These are phyloP conservation scores for Sonneratia alba DNA, from an alignment of 345 rosid species.

Conservation along the genomic window DNA sequence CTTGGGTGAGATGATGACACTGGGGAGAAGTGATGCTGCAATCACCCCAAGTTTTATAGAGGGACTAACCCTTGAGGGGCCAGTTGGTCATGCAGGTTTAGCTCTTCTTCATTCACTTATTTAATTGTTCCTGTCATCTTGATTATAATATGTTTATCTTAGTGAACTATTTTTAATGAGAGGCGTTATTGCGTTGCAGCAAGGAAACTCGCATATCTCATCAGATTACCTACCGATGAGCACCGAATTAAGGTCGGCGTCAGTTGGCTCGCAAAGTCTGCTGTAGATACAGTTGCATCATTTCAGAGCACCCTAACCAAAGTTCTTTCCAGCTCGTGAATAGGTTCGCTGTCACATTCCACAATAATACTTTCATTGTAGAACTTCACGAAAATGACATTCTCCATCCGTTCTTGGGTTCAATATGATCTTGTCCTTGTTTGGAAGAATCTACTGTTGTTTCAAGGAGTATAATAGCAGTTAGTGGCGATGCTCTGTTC, in stretches of 20 bases:
- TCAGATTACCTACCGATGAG: constrained; percentile 84
- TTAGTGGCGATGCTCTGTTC: too few species aligned
- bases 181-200: constrained; percentile 33
- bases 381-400: neutral
- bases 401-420: neutral
- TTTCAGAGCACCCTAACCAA: constrained; percentile 57
- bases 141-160: neutral
- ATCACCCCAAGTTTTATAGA: constrained; percentile 81
- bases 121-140: neutral
- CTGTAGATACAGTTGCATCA: constrained; percentile 65
- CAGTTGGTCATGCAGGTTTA: constrained; percentile 73
- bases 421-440: neutral
- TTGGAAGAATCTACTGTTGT: neutral
- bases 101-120: neutral
- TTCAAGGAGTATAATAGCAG: too few species aligned
- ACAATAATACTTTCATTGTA: too few species aligned
- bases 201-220: constrained; percentile 74
- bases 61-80: constrained; percentile 82
- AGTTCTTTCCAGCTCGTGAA: constrained; percentile 40
- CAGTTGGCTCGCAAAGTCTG: constrained; percentile 83
- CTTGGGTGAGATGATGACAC: constrained; percentile 92
- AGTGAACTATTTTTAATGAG: neutral
- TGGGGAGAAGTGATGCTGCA: constrained; percentile 81
- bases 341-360: neutral
- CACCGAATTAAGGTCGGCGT: constrained; percentile 82